phyloP scores from a whole-genome alignment of 176 grass and related monocot species.

The Rhipidocladum racemiflorum region DNA sequence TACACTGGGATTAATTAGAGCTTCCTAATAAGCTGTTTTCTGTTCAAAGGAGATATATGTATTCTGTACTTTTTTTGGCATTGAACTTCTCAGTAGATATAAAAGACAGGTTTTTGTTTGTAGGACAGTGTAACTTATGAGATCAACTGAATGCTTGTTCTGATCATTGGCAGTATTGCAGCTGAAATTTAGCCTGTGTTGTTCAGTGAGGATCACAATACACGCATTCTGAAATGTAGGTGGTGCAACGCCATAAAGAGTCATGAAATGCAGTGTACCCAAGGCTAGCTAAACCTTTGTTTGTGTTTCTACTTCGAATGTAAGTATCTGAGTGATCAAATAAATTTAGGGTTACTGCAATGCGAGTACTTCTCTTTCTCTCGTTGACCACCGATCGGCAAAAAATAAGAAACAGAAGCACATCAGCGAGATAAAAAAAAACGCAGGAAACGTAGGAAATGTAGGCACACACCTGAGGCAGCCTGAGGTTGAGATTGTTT shows the following conservation, averaged over 20 bases:
- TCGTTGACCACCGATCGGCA: background rate
- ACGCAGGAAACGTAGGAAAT: too few relatives aligned
- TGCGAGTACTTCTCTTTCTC: background rate
- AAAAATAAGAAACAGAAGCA: background rate
- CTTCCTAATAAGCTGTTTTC: background rate
- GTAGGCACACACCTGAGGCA: background rate
- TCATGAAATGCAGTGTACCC: background rate
- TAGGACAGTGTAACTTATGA: background rate
- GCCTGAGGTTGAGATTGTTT: too few relatives aligned
- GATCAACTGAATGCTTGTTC: background rate
- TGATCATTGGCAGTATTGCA: background rate
- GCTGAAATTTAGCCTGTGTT: background rate
- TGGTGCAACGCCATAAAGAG: background rate
- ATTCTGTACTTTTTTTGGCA: background rate
- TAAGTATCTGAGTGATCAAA: background rate
- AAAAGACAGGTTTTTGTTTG: background rate
- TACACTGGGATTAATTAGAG: background rate
- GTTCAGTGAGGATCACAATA: background rate
- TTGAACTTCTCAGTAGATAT: background rate
- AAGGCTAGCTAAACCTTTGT: background rate
- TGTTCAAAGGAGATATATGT: background rate
- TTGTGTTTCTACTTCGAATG: background rate
- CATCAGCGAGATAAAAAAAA: too few relatives aligned
- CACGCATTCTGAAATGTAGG: background rate
- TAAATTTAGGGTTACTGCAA: background rate